These are phyloP conservation scores for Catharanthus roseus DNA, from an alignment of 257 asterid species.

Conservation along the genomic window DNA sequence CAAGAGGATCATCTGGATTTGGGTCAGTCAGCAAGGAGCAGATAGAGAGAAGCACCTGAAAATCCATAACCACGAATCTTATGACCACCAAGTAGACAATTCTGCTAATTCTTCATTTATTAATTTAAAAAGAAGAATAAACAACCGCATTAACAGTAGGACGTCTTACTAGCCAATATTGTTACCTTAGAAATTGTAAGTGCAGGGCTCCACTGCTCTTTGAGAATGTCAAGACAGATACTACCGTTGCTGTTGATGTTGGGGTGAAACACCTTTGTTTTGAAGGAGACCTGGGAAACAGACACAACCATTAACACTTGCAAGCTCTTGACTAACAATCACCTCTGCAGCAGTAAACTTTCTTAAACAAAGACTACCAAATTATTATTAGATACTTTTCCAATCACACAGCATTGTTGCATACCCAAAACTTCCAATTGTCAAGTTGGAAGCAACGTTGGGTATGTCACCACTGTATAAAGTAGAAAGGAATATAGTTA, in stretches of 20 bases:
- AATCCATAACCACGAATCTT: neutral
- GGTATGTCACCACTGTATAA: neutral
- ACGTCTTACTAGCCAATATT: neutral
- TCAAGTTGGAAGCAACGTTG: neutral
- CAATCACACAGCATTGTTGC: neutral
- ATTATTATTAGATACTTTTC: too few relatives aligned
- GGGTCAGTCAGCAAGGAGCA: constrained; percentile 85
- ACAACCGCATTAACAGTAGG: too few relatives aligned
- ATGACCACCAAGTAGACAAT: neutral
- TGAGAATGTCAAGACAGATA: constrained; percentile 48
- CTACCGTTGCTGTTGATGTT: constrained; percentile 45
- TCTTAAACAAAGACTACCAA: too few relatives aligned
- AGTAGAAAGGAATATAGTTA: neutral
- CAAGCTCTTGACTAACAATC: neutral
- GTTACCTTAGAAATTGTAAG: constrained; percentile 45
- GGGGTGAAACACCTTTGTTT: constrained; percentile 45
- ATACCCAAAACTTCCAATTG: neutral
- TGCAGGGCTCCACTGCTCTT: constrained; percentile 55
- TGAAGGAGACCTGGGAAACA: constrained; percentile 34
- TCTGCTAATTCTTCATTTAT: neutral
- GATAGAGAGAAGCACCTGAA: constrained; percentile 69
- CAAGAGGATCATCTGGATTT: constrained; percentile 81
- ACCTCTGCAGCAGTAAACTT: too few relatives aligned
- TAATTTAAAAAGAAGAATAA: neutral
- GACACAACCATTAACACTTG: neutral